Percentiles rank a stretch among this genome's conserved stretches.
phyloP scores from a whole-genome alignment of 2,329 filamentous ascomycete species.

The Ophiocordyceps camponoti-leonardi region DNA sequence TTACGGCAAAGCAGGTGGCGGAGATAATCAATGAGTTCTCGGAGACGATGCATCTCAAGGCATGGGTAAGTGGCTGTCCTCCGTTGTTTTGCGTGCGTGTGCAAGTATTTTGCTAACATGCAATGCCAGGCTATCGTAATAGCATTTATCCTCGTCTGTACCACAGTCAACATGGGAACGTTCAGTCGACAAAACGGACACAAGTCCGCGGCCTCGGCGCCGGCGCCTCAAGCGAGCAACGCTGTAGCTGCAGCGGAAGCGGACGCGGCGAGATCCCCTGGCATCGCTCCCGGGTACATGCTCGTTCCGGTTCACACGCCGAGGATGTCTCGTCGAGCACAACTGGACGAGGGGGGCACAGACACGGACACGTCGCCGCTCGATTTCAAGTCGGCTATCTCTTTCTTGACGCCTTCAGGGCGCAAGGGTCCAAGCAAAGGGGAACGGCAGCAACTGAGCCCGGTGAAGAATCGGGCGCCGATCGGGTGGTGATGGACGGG shows the following conservation, averaged over 20 bases:
- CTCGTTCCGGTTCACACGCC: slow-evolving; percentile 34
- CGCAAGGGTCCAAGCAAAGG: slow-evolving; percentile 31
- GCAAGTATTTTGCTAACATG: neutral
- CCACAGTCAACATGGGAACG: slow-evolving; percentile 33
- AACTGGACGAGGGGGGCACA: slow-evolving; percentile 25
- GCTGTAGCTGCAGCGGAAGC: neutral
- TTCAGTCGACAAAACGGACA: slow-evolving; percentile 12
- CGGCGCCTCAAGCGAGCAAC: slow-evolving; percentile 4
- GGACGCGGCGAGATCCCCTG: slow-evolving; percentile 10
- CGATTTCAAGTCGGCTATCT: slow-evolving; percentile 22
- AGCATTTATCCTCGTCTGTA: slow-evolving; percentile 26
- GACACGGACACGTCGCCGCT: slow-evolving; percentile 35
- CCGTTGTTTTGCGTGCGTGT: neutral
- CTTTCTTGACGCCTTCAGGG: slow-evolving; percentile 26
- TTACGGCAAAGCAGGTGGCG: slow-evolving; percentile 76
- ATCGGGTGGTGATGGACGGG: slow-evolving; percentile 13
- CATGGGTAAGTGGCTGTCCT: slow-evolving; percentile 27
- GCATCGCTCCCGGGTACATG: slow-evolving; percentile 25
- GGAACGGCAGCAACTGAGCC: slow-evolving; percentile 28
- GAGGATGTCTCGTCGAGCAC: slow-evolving; percentile 22
- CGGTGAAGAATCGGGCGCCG: slow-evolving; percentile 25
- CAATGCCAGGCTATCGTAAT: slow-evolving; percentile 29
- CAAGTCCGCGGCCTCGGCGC: slow-evolving; percentile 1
- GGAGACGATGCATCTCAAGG: slow-evolving; percentile 75
- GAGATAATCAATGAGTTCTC: slow-evolving; percentile 90